These are phyloP conservation scores for Berberis thunbergii DNA, from an alignment of 164 flowering plant genomes.

Conservation along the genomic window DNA sequence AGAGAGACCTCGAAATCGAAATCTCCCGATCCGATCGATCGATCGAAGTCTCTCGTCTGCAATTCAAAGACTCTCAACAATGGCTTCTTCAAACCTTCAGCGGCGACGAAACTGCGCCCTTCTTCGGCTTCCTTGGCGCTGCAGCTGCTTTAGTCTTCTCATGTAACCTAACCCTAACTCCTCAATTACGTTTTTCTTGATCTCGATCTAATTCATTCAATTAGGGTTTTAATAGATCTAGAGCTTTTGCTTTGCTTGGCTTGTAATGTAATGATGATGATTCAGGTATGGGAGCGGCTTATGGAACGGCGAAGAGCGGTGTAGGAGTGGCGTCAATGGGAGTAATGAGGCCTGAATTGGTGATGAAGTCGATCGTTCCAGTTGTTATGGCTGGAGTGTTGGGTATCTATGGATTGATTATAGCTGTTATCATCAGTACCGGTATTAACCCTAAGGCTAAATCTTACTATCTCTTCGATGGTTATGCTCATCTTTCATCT, in stretches of 20 bases:
- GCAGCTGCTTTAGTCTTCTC: constrained; percentile 85
- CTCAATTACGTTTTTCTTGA: background rate
- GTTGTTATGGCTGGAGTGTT: constrained; percentile 10
- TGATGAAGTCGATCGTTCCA: constrained; percentile 6
- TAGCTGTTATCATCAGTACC: constrained; percentile 8
- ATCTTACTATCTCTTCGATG: constrained; percentile 3
- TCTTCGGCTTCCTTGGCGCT: constrained; percentile 82
- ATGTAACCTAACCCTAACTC: constrained; percentile 12
- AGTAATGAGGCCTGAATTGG: constrained; percentile 6
- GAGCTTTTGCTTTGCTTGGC: background rate
- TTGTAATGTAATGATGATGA: background rate
- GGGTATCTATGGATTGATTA: constrained; percentile 5
- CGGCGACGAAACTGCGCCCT: constrained; percentile 82
- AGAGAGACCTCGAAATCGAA: too few relatives aligned
- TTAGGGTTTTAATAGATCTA: background rate
- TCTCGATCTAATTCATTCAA: background rate
- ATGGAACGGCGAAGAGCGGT: constrained; percentile 5
- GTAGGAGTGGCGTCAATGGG: constrained; percentile 6
- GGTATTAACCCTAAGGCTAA: constrained; percentile 6
- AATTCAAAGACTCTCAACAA: constrained; percentile 6
- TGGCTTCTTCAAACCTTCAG: constrained; percentile 44
- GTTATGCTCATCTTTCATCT: constrained; percentile 2
- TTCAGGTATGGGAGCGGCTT: constrained; percentile 21
- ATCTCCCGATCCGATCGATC: too few relatives aligned
- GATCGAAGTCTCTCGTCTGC: background rate